These are phyloP conservation scores for Dianthus caryophyllus DNA, from an alignment of 148 eudicot genomes.

Conservation along the genomic window DNA sequence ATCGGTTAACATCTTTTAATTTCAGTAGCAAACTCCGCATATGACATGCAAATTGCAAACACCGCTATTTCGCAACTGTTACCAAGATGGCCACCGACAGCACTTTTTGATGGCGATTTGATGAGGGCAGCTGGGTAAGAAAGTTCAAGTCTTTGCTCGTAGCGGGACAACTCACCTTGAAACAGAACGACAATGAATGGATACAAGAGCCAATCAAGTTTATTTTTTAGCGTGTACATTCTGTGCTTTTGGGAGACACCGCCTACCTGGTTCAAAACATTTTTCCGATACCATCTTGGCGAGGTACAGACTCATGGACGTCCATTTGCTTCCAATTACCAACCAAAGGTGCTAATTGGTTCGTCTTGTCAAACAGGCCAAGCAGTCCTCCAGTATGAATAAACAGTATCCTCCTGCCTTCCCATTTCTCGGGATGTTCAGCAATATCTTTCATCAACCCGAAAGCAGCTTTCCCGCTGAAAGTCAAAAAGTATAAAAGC, in stretches of 20 bases:
- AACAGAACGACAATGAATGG: neutral
- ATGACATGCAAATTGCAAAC: too few species aligned
- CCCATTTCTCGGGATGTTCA: conserved; percentile 72
- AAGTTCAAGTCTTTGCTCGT: neutral
- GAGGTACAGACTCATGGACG: conserved; percentile 64
- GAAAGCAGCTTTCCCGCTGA: conserved; percentile 86
- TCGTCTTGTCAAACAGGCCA: conserved; percentile 78
- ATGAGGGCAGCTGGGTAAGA: too few species aligned
- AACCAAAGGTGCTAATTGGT: conserved; percentile 47
- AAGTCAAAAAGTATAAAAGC: neutral
- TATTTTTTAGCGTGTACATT: neutral
- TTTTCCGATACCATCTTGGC: conserved; percentile 69
- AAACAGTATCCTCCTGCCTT: conserved; percentile 78
- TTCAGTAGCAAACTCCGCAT: too few species aligned
- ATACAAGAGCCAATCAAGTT: neutral
- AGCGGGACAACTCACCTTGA: neutral
- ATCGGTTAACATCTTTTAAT: too few species aligned
- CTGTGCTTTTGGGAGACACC: neutral
- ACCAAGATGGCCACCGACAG: too few species aligned
- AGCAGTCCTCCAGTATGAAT: conserved; percentile 95
- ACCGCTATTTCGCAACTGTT: too few species aligned
- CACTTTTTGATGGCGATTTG: too few species aligned
- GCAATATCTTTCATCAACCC: conserved; percentile 74
- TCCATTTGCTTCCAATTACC: conserved; percentile 75
- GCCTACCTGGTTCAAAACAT: conserved; percentile 47